Evolutionary conservation across 1,139 yeast species (phyloP).

Genomic region (Scheffersomyces quercinus): DNA sequence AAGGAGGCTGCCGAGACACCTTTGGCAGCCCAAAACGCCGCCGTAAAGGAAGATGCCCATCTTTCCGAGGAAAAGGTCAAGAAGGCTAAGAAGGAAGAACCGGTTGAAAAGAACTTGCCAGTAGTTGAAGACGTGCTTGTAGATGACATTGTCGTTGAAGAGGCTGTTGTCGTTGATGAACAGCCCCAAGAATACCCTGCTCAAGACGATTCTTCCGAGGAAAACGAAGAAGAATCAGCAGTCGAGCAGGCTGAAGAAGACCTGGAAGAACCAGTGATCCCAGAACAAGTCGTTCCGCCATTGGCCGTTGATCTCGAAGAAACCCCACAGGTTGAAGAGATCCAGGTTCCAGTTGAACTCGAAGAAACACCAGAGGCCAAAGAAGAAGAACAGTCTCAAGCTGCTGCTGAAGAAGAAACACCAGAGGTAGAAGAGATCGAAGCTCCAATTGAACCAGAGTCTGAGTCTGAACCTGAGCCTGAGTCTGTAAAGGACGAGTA

Average conservation of each 20-base stretch:
- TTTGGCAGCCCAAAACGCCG: not conserved
- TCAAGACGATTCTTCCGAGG: conserved; percentile 1
- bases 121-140: conserved; percentile 2
- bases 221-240: conserved; percentile 3
- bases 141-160: conserved; percentile 4
- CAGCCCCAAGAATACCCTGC: not conserved
- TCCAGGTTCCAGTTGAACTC: conserved; percentile 5
- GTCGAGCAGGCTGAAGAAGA: not conserved
- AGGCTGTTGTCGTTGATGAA: conserved; percentile 1
- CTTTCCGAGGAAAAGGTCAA: conserved; percentile 14
- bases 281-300: conserved; percentile 20
- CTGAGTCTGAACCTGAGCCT: not conserved
- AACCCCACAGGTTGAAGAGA: conserved; percentile 8
- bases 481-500: not conserved
- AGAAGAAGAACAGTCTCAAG: not conserved
- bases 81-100: conserved; percentile 11
- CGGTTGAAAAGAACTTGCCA: not conserved
- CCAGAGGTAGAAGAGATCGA: conserved; percentile 4
- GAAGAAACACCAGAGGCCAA: conserved; percentile 7
- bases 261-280: conserved; percentile 9
- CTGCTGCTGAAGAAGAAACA: conserved; percentile 1
- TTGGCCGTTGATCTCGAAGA: conserved; percentile 22
- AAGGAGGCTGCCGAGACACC: too few relatives aligned
- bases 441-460: conserved; percentile 1
- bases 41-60: conserved; percentile 1